Conservation (phyloP, 352 stramenopile genomes). For the Phytopythium ostracodes region DNA sequence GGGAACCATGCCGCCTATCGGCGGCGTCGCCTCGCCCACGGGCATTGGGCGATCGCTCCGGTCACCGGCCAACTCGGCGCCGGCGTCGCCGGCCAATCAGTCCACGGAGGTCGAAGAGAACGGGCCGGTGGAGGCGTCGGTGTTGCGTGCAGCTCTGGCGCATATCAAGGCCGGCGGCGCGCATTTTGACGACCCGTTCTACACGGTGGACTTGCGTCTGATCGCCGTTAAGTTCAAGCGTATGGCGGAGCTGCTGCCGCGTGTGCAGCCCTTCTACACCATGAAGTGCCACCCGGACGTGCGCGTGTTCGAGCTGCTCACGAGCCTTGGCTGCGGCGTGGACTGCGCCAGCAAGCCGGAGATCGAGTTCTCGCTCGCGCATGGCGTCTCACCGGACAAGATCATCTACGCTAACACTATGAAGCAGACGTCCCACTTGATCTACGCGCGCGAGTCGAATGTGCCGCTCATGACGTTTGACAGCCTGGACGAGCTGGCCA, state of each 20-base stretch:
- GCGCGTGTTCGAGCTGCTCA: conserved; percentile 41
- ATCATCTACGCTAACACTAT: conserved; percentile 92
- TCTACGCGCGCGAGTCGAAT: conserved; percentile 45
- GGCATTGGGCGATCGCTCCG: neutral
- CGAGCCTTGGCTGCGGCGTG: conserved; percentile 57
- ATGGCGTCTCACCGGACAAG: conserved; percentile 40
- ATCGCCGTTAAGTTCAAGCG: conserved; percentile 46
- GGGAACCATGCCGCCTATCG: conserved; percentile 4
- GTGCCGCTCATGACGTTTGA: conserved; percentile 86
- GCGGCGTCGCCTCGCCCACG: conserved; percentile 1
- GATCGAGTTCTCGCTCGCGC: conserved; percentile 58
- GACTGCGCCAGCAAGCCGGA: conserved; percentile 87
- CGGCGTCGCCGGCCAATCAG: neutral
- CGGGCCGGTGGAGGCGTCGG: neutral
- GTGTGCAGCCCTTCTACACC: conserved; percentile 82
- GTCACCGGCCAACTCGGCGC: neutral
- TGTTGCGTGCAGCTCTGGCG: neutral
- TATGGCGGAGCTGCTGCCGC: conserved; percentile 41
- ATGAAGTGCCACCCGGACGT: conserved; percentile 90
- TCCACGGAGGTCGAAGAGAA: neutral
- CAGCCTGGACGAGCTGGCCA: conserved; percentile 80
- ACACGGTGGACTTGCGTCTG: conserved; percentile 49
- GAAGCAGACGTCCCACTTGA: conserved; percentile 76
- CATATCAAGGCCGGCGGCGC: conserved; percentile 2
- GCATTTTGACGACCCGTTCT: conserved; percentile 49